A percentile compares a stretch with the other conserved stretches of the same genome.
Conservation (phyloP, 129 eudicot genomes). For the Flaveria brownii region DNA sequence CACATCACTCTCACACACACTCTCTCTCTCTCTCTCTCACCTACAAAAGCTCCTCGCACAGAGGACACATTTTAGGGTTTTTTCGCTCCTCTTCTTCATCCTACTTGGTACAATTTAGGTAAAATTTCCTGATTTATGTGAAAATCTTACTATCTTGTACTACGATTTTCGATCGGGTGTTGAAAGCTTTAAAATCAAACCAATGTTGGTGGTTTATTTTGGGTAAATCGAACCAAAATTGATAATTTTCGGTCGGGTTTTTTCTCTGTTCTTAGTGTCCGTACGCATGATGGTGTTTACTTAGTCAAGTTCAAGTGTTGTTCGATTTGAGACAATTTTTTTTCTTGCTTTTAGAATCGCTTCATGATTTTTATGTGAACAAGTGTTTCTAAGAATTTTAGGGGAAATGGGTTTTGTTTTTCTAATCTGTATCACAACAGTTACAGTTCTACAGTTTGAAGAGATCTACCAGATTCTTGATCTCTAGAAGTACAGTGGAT, state of each 20-base stretch:
- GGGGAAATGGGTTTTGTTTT: slow-evolving; percentile 18
- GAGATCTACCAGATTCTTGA: slow-evolving; percentile 8
- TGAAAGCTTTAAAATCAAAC: slow-evolving; percentile 31
- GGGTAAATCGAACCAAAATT: background rate
- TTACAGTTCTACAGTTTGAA: background rate
- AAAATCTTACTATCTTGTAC: background rate
- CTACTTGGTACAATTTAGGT: slow-evolving; percentile 3
- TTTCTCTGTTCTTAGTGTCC: background rate
- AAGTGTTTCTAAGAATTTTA: background rate
- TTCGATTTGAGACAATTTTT: background rate
- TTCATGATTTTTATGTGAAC: background rate
- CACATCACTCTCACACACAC: slow-evolving; percentile 14
- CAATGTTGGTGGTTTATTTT: slow-evolving; percentile 20
- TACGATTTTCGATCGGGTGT: background rate
- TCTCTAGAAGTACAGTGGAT: background rate
- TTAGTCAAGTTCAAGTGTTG: slow-evolving; percentile 10
- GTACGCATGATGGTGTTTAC: background rate
- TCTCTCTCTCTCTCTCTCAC: slow-evolving; percentile 9
- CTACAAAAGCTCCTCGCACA: slow-evolving; percentile 10
- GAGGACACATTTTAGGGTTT: slow-evolving; percentile 12
- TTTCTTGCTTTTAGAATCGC: background rate
- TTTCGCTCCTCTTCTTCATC: slow-evolving; percentile 16
- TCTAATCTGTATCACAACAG: background rate
- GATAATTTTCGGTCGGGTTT: background rate
- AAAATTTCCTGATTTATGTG: background rate